A percentile compares a stretch with the other conserved stretches of the same genome.
These are phyloP conservation scores for Penicillium fuscoglaucum DNA, from an alignment of 2,329 filamentous ascomycete species.

Conservation along the genomic window DNA sequence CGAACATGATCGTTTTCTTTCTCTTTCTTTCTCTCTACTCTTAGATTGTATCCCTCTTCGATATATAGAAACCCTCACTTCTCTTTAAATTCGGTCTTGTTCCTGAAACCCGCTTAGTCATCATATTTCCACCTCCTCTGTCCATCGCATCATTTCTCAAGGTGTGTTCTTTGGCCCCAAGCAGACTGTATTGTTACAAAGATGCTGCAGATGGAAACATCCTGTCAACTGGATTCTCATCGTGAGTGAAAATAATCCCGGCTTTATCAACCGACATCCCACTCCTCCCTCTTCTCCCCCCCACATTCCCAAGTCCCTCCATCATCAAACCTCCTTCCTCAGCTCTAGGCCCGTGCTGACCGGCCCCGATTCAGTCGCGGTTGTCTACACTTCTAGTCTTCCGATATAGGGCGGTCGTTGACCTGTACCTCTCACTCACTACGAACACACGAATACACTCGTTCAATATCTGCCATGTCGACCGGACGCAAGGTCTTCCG, in stretches of 20 bases:
- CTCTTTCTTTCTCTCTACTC: not conserved
- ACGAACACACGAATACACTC: slow-evolving; percentile 8
- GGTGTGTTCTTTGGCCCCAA: slow-evolving; percentile 2
- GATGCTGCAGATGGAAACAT: slow-evolving; percentile 35
- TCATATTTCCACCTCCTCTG: slow-evolving; percentile 1
- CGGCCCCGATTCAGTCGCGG: slow-evolving; percentile 30
- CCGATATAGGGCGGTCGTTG: slow-evolving; percentile 31
- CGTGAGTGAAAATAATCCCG: slow-evolving; percentile 27
- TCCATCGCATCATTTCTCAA: slow-evolving; percentile 12
- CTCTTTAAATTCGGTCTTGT: not conserved
- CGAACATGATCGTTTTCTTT: not conserved
- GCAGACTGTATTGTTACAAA: slow-evolving; percentile 21
- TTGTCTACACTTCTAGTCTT: slow-evolving; percentile 31
- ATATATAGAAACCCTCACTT: slow-evolving; percentile 7
- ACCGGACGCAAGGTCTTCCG: slow-evolving; percentile 50
- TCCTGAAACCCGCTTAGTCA: slow-evolving; percentile 6
- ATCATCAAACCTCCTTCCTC: slow-evolving; percentile 32
- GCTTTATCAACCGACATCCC: slow-evolving; percentile 7
- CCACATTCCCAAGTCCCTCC: slow-evolving; percentile 35
- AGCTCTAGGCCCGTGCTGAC: slow-evolving; percentile 25
- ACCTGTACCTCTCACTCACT: slow-evolving; percentile 14
- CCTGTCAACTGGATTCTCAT: slow-evolving; percentile 27
- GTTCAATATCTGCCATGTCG: slow-evolving; percentile 36
- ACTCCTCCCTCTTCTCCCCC: slow-evolving; percentile 7
- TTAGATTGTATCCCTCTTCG: slow-evolving; percentile 5